These are phyloP conservation scores for Ochromonas danica DNA, from an alignment of 108 stramenopile genomes.

Conservation along the genomic window DNA sequence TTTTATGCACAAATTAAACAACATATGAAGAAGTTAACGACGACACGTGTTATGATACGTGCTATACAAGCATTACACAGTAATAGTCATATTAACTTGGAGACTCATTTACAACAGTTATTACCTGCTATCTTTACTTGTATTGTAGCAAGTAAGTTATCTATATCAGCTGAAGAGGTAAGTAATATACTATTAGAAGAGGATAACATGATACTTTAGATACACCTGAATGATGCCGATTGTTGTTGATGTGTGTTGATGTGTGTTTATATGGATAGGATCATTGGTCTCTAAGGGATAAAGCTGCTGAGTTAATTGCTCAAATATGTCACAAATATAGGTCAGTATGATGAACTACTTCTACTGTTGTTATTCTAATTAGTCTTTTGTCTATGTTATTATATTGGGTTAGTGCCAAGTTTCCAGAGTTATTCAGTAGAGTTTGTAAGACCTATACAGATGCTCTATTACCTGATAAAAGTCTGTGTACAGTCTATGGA, in stretches of 20 bases:
- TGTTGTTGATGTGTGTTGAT: no score
- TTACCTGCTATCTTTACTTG: neutral
- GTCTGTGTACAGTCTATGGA: neutral
- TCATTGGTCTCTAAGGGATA: neutral
- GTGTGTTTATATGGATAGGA: neutral
- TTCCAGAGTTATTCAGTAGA: neutral
- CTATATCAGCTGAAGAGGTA: neutral
- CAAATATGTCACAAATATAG: neutral
- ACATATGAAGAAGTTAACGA: no score
- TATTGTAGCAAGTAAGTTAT: neutral
- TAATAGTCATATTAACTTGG: neutral
- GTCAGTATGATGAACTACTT: neutral
- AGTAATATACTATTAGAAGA: no score
- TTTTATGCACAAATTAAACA: neutral
- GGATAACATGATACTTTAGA: no score
- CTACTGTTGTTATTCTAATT: neutral
- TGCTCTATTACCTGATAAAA: neutral
- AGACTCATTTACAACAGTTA: neutral
- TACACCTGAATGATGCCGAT: no score
- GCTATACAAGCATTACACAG: neutral
- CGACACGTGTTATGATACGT: neutral
- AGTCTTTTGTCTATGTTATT: neutral
- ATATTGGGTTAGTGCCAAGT: neutral
- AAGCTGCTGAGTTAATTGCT: neutral
- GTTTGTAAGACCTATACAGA: constrained; percentile 1